Base-by-base conservation (phyloP, 2,329 filamentous ascomycete species). In the Gnomoniopsis sp. region DNA sequence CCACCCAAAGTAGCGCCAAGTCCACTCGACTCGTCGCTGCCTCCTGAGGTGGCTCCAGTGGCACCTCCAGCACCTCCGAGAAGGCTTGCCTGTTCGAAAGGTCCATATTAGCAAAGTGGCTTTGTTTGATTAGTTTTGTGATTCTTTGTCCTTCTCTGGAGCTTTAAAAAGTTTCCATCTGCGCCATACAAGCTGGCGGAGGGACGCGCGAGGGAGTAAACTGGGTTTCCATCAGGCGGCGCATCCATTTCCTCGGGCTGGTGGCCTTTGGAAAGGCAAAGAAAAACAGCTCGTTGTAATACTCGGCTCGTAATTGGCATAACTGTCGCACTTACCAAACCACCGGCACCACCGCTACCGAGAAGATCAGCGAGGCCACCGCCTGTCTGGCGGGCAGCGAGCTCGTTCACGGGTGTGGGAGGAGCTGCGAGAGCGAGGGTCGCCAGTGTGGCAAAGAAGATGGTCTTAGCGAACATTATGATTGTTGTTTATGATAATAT, bases 41-140 rank as follows among this genome's bases (percentile, higher is more conserved):
- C 17, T 41, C 48, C 30, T 34, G 34, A 33, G 4, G 43, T 34
- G 14, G 52, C 17, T 41, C 48, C 30, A 44, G 34, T 43, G 4
- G 43, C 56, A 36, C 43, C 52, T 7, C 53, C 43, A 36, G 23
- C 47, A 48, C 57, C 53, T 4, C 53, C 53, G 14, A 59, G 48
- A 21, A 59, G 46, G 21, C 30, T 49, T 30, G 36, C n/a, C 57
- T 55, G 17, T 33, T 10, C 3, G 26, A 26, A 22, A 12, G 12
- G 8, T 15, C 12, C 30, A 38, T 38, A 34, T 51, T n/a, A 51
- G 34, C 21, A 14, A 38, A 21, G 4, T n/a, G 34, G 36, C 36
- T 15, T n/a, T n/a, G 17, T n/a, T n/a, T 11, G 14, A 3, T 41
- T 41, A 1, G 4, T 30, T 30, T 41, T 14, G 36, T 11, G 3